Evolutionary conservation across 1,284 basidiomycete genomes (phyloP), one percentile per base, ranked within the genome.

Genomic region (Malassezia cuniculi): DNA sequence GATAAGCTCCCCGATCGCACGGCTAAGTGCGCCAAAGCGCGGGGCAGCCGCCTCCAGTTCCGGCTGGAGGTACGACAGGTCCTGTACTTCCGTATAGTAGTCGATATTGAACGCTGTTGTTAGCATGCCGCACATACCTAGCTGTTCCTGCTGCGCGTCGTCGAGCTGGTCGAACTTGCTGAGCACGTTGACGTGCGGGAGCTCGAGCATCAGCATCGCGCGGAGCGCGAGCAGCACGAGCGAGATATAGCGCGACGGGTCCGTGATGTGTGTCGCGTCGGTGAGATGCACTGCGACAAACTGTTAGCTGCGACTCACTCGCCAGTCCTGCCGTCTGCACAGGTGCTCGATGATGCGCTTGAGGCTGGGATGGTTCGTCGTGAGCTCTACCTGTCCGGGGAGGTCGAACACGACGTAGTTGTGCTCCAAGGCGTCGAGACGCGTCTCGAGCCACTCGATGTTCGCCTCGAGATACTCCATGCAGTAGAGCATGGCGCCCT

Each of bases 11-110:
- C 84, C 82, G 61, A 95, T 81, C 0, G 82, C 80, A 73, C 81
- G 78, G 66, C 94, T 97, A 30, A 97, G 71, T 20, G 47, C 40
- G 10, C 52, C 56, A 29, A 48, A 41, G 27, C 51, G 50, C 41
- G 55, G 47, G 36, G 34, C 31, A 14, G 36, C 32, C 19, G 24
- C 22, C 9, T 14, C 34, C 18, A 44, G 31, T 7, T 38, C 24
- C 43, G 80, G 81, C 51, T 84, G 76, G 5, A 99, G 76, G 67
- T 95, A 82, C 0, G 81, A 80, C 0, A 99, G 73, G 66, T 99
- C 89, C 69, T 94, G 87, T 0, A 93, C 90, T 69, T 97, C 85
- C 27, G 93, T 95, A 67, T 97, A 97, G 68, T 85, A 99, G 54
- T 90, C 85, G 28, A 97, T 78, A 60, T 90, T 93, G 73, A 97